phyloP scores from a whole-genome alignment of 176 grass and related monocot genomes.

The Eragrostis nindensis region DNA sequence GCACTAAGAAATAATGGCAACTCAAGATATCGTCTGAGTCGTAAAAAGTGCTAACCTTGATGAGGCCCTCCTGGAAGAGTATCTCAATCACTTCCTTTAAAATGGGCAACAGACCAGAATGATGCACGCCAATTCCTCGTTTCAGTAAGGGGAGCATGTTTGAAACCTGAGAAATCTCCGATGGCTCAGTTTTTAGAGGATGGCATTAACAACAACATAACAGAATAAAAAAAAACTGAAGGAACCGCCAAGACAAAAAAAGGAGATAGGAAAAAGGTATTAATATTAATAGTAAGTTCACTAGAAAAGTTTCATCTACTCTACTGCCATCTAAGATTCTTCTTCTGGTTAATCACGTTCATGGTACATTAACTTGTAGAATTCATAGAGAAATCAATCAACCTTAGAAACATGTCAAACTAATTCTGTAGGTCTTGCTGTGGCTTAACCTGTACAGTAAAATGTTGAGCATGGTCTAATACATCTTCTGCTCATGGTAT shows the following conservation, averaged over 20 bases:
- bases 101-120: conserved; percentile 94
- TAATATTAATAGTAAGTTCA: neutral
- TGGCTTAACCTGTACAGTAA: no score
- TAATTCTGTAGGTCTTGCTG: no score
- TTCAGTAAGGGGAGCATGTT: conserved; percentile 95
- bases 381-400: no score
- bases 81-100: conserved; percentile 99
- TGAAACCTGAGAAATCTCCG: conserved; percentile 53
- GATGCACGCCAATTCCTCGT: conserved; percentile 89
- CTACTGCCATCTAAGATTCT: no score
- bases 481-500: no score
- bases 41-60: conserved; percentile 64
- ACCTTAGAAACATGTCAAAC: no score
- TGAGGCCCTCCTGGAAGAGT: conserved; percentile 95
- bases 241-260: neutral
- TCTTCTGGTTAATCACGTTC: no score
- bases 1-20: conserved; percentile 3
- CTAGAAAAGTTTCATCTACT: no score
- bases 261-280: neutral
- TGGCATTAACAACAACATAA: neutral
- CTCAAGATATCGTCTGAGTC: neutral
- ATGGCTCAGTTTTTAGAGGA: conserved; percentile 1
- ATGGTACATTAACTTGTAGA: no score
- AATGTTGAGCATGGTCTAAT: no score
- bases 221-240: neutral